A percentile compares a stretch with the other conserved stretches of the same genome.
These are phyloP conservation scores for Colletotrichum ledebouriae DNA, from an alignment of 2,329 filamentous ascomycete genomes.

Conservation along the genomic window DNA sequence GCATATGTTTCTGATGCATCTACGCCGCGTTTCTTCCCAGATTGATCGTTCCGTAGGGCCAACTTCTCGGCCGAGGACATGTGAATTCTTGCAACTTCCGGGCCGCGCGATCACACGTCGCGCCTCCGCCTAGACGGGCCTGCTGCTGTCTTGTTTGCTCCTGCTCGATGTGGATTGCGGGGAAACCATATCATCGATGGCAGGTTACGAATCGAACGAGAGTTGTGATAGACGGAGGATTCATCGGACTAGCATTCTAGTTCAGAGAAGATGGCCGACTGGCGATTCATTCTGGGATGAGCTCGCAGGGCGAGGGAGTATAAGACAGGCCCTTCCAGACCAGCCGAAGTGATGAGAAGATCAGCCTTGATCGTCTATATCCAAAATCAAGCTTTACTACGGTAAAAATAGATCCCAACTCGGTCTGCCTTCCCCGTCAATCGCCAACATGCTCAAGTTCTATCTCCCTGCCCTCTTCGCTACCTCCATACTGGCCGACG, in stretches of 20 bases:
- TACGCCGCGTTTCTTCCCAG: not conserved
- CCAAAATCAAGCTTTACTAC: not conserved
- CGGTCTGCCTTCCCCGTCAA: not conserved
- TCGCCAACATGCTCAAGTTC: slow-evolving; percentile 32
- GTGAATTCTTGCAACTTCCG: slow-evolving; percentile 14
- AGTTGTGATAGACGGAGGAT: slow-evolving; percentile 9
- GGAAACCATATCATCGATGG: slow-evolving; percentile 21
- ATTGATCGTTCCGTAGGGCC: not conserved
- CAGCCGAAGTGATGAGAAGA: not conserved
- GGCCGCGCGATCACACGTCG: slow-evolving; percentile 29
- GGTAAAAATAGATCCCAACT: not conserved
- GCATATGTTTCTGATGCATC: slow-evolving; percentile 21
- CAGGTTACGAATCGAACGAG: not conserved
- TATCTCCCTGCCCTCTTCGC: slow-evolving; percentile 41
- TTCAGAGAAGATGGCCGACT: not conserved
- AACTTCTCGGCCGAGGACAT: slow-evolving; percentile 22
- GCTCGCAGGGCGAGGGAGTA: not conserved
- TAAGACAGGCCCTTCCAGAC: not conserved
- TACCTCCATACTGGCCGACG: slow-evolving; percentile 49
- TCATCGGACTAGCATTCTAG: not conserved
- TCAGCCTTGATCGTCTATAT: not conserved
- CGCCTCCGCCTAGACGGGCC: slow-evolving; percentile 1
- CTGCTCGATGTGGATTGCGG: slow-evolving; percentile 15
- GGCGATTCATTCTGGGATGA: not conserved
- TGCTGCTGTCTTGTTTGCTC: not conserved